Percentiles rank a stretch among this genome's conserved stretches.
These are phyloP conservation scores for Ailanthus altissimus DNA, from an alignment of 345 rosid species.

Conservation along the genomic window DNA sequence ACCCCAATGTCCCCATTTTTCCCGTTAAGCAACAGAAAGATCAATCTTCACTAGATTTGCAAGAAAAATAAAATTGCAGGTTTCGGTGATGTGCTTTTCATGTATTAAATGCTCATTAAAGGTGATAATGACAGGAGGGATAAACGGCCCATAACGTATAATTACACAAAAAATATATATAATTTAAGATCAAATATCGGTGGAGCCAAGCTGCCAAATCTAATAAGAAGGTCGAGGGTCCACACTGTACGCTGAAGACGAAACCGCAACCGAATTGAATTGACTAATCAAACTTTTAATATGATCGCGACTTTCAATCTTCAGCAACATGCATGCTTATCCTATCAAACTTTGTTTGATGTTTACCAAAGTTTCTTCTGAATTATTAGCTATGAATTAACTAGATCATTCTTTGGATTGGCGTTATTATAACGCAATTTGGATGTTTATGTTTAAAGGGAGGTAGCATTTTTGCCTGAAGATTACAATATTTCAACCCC, in stretches of 20 bases:
- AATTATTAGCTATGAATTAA: too few relatives aligned
- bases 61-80: too few relatives aligned
- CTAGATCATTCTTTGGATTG: too few relatives aligned
- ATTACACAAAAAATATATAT: slow-evolving; percentile 1
- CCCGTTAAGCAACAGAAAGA: background rate
- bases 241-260: slow-evolving; percentile 26
- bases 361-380: too few relatives aligned
- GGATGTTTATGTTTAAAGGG: too few relatives aligned
- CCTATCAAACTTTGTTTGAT: too few relatives aligned
- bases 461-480: too few relatives aligned
- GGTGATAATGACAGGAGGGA: slow-evolving; percentile 10
- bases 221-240: slow-evolving; percentile 3
- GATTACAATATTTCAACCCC: too few relatives aligned
- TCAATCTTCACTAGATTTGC: background rate
- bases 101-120: slow-evolving; percentile 14
- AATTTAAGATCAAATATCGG: slow-evolving; percentile 10
- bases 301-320: background rate
- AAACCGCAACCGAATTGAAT: slow-evolving; percentile 30
- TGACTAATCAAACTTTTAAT: slow-evolving; percentile 15
- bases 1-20: too few relatives aligned
- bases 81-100: background rate
- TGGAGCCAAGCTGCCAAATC: slow-evolving; percentile 6
- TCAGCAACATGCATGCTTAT: background rate
- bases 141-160: background rate
- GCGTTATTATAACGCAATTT: too few relatives aligned